Percentiles rank a stretch among this genome's conserved stretches.
Evolutionary conservation across 1,284 basidiomycete species (phyloP).

Genomic region (Ustilago lituana): DNA sequence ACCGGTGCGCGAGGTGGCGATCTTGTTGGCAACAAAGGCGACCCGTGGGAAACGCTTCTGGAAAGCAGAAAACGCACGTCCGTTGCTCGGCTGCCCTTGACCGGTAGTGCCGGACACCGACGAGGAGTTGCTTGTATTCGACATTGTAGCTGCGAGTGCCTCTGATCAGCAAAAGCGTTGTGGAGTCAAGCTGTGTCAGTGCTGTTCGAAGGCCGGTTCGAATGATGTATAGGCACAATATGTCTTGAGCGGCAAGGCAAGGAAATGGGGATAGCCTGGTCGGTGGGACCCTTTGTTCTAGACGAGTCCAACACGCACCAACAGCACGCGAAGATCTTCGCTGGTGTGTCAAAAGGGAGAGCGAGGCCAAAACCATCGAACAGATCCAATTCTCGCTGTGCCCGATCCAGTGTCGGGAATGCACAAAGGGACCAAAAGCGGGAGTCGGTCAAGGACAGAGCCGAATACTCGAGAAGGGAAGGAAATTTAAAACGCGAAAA

Average conservation of each 20-base stretch:
- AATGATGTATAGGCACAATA: no score
- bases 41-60: slow-evolving; percentile 40
- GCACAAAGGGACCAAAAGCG: background rate
- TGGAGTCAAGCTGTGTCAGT: background rate
- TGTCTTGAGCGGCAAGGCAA: no score
- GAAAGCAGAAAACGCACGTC: slow-evolving; percentile 5
- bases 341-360: no score
- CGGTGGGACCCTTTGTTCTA: slow-evolving; percentile 9
- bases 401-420: slow-evolving; percentile 10
- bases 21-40: slow-evolving; percentile 39
- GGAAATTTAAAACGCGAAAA: background rate
- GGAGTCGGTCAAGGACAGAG: slow-evolving; percentile 4
- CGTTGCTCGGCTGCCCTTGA: slow-evolving; percentile 2
- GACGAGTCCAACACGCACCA: slow-evolving; percentile 23
- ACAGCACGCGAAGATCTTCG: slow-evolving; percentile 9
- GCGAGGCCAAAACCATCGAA: no score
- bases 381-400: no score
- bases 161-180: background rate
- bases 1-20: slow-evolving; percentile 36
- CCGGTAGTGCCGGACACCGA: slow-evolving; percentile 12
- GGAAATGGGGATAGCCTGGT: background rate
- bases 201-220: no score
- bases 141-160: slow-evolving; percentile 6
- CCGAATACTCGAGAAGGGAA: slow-evolving; percentile 20
- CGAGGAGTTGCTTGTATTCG: slow-evolving; percentile 15